Evolutionary conservation across 306 rosid species (phyloP).

Genomic region (Prunus mume): DNA sequence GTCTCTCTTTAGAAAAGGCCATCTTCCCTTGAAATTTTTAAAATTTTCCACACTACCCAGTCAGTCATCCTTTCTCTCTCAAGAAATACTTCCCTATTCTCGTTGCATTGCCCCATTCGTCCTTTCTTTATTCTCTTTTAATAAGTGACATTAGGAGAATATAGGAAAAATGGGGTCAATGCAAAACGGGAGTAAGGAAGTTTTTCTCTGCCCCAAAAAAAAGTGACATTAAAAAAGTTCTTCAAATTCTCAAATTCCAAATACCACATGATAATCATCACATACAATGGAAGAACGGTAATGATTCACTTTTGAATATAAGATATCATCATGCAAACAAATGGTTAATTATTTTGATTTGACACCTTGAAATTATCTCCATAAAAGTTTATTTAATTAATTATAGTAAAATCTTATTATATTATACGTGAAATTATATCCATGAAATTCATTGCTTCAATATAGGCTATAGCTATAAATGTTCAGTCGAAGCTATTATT

Average conservation of each 20-base stretch:
- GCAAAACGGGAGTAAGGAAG: too few relatives aligned
- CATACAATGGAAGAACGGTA: not conserved
- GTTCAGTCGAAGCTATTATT: not conserved
- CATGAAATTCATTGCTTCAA: not conserved
- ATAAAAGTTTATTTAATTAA: not conserved
- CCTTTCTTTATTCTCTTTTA: too few relatives aligned
- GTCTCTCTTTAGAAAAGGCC: constrained; percentile 10
- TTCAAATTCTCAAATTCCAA: not conserved
- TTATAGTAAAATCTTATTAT: not conserved
- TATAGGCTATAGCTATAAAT: not conserved
- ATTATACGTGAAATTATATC: not conserved
- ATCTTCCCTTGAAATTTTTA: constrained; percentile 6
- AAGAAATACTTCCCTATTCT: too few relatives aligned
- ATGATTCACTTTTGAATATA: not conserved
- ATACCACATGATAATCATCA: not conserved
- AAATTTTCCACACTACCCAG: constrained; percentile 11
- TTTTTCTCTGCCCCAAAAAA: constrained; percentile 16
- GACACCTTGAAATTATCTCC: constrained; percentile 7
- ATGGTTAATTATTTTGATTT: not conserved
- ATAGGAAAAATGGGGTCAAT: too few relatives aligned
- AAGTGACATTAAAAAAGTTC: constrained; percentile 16
- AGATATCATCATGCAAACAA: too few relatives aligned
- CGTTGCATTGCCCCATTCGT: too few relatives aligned
- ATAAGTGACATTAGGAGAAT: too few relatives aligned
- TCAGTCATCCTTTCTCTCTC: too few relatives aligned